Evolutionary conservation across 495 filamentous ascomycete species (phyloP), one percentile per base, ranked within the genome.

Genomic region (Friedmanniomyces simplex): DNA sequence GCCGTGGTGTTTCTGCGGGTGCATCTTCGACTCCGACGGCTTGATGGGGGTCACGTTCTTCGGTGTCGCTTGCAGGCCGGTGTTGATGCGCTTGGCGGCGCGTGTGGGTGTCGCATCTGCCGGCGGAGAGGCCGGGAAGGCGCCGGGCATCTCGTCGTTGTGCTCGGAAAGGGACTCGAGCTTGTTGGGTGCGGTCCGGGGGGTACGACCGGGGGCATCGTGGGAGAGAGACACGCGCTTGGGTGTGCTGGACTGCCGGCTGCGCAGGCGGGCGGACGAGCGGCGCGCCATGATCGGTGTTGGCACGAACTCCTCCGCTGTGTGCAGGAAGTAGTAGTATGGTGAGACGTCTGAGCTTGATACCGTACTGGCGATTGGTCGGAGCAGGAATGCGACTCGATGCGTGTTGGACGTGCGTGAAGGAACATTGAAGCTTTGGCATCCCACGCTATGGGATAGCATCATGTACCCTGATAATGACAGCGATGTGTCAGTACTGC

Each of bases 21-120:
- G 71, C 68, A 72, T 72, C 50, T 71, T 68, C 47, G 63, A 54
- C 10, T 58, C 56, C 13, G 53, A 26, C 8, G 71, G 70, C 46
- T 63, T 57, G 53, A 70, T 69, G 3, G 68, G 68, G 0, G 67
- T 67, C 16, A 43, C 54, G 37, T 64, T 60, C 51, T 62, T 66
- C 11, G 71, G 71, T 5, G 71, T 71, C 7, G 37, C 28, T 21
- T 55, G 24, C 16, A 32, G n/a, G 7, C 34, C 55, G 18, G 22
- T 45, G 18, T 20, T 39, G 14, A 50, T 42, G 37, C 50, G 42
- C 34, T 61, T 64, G 16, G 37, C 50, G 8, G 61, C 52, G 8
- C 47, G 47, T 10, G 41, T 54, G 11, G 57, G 54, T 1, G 60
- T 50, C 13, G 24, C n/a, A n/a, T 54, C 21, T 1, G 54, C 13